These are phyloP conservation scores for Tolypocladium album DNA, from an alignment of 2,329 filamentous ascomycete genomes.

Conservation along the genomic window DNA sequence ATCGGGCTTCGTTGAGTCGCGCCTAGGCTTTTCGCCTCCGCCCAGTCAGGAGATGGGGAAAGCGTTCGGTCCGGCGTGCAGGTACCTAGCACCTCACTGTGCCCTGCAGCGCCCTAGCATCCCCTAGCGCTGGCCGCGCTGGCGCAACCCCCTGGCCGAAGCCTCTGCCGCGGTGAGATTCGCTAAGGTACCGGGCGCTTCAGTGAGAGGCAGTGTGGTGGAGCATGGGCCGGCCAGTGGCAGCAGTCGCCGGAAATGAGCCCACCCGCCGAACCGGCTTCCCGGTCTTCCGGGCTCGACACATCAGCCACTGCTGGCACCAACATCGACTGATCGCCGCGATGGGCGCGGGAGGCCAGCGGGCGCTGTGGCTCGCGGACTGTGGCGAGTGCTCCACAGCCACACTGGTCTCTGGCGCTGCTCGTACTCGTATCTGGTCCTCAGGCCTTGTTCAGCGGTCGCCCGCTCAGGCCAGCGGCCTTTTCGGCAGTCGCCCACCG, in stretches of 20 bases:
- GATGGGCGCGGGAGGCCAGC: too few relatives aligned
- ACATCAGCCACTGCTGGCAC: background rate
- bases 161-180: background rate
- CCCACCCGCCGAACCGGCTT: conserved; percentile 17
- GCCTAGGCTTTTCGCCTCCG: background rate
- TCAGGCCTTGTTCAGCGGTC: background rate
- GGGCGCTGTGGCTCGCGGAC: background rate
- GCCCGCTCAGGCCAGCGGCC: too few relatives aligned
- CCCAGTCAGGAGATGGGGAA: conserved; percentile 8
- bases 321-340: background rate
- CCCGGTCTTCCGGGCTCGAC: conserved; percentile 18
- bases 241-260: conserved; percentile 19
- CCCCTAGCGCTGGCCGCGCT: too few relatives aligned
- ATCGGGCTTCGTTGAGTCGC: conserved; percentile 1
- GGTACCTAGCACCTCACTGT: too few relatives aligned
- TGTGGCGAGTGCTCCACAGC: background rate
- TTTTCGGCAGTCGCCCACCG: background rate
- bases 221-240: background rate
- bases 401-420: background rate
- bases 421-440: too few relatives aligned
- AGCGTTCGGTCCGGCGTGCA: background rate
- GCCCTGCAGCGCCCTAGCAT: background rate
- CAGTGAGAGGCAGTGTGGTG: background rate
- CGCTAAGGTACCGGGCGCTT: background rate
- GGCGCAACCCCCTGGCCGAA: background rate